These are phyloP conservation scores for Coffea canephora DNA, from an alignment of 257 asterid genomes.

Conservation along the genomic window DNA sequence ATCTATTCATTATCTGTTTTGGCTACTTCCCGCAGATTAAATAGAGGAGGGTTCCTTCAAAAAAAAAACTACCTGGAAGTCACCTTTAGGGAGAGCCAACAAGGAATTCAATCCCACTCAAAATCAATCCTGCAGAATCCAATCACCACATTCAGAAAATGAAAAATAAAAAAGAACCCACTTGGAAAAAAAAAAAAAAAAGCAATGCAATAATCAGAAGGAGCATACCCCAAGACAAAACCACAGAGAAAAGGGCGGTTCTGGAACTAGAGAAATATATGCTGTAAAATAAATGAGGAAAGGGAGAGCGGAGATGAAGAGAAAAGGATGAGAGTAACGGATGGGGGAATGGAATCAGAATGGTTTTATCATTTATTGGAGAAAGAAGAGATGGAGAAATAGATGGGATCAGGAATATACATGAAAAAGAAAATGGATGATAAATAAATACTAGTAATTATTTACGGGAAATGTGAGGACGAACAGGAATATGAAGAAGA, in stretches of 20 bases:
- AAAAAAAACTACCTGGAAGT: constrained; percentile 6
- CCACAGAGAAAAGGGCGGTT: constrained; percentile 1
- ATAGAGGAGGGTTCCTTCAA: no score
- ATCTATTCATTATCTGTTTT: not conserved
- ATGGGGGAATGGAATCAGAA: constrained; percentile 17
- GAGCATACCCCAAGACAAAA: constrained; percentile 12
- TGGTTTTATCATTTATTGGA: constrained; percentile 12
- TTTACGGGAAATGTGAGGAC: constrained; percentile 20
- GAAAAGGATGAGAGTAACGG: constrained; percentile 13
- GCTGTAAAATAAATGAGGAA: not conserved
- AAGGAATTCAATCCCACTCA: not conserved
- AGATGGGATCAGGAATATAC: not conserved
- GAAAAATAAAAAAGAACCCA: not conserved
- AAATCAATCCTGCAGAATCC: constrained; percentile 12
- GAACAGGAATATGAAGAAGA: constrained; percentile 12
- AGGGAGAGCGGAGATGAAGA: not conserved
- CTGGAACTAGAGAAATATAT: not conserved
- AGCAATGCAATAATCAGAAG: not conserved
- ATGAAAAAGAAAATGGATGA: not conserved
- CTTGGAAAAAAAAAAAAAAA: not conserved
- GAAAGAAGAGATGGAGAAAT: not conserved
- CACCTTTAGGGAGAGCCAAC: not conserved
- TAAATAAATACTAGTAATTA: not conserved
- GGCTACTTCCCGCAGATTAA: not conserved
- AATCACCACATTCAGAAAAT: constrained; percentile 3